Evolutionary conservation across 768 basidiomycete species (phyloP), one percentile per base, ranked within the genome.

Genomic region (Neoboletus brunneissimus): DNA sequence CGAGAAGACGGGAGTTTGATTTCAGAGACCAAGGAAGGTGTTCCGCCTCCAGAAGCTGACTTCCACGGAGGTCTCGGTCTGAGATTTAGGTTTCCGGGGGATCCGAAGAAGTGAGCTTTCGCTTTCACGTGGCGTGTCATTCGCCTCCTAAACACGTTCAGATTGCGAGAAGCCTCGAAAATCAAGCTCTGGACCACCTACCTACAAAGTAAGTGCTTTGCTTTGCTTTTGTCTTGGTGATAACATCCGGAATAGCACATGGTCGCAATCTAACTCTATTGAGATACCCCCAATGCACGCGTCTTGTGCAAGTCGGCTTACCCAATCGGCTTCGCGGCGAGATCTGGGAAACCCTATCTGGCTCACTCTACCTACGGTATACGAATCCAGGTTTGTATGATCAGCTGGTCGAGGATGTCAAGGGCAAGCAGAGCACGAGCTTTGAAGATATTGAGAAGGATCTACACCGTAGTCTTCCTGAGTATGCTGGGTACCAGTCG

Each of bases 401-500:
- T 13, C 77, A 78, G 9, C 78, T 98, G 16, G 73, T 98, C 5
- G 80, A 84, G 51, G 85, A 91, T 51, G 86, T 94, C 70, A 78
- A 80, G 56, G 94, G 92, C 8, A 82, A 85, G 56, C 87, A 83
- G 22, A 93, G 81, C 48, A 89, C 89, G 10, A 93, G 93, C 61
- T 96, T 95, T 1, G 97, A 99, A 67, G 97, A 99, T 69, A 99
- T 99, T 42, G 97, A 98, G 77, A 99, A 99, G 72, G 97, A 99
- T 71, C 73, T 99, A 27, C 95, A 97, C 72, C 81, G 97, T 35
- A 94, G 92, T 76, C 75, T 99, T 54, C 97, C 97, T 0, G 97
- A 99, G 69, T 99, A 98, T 71, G 87, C 92, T 18, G 97, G 94
- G 3, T 99, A 97, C 69, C 97, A 99, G 67, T 83, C 83, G 10